Conservation (phyloP, 2,329 filamentous ascomycete species). For the Alternaria gansuensis region DNA sequence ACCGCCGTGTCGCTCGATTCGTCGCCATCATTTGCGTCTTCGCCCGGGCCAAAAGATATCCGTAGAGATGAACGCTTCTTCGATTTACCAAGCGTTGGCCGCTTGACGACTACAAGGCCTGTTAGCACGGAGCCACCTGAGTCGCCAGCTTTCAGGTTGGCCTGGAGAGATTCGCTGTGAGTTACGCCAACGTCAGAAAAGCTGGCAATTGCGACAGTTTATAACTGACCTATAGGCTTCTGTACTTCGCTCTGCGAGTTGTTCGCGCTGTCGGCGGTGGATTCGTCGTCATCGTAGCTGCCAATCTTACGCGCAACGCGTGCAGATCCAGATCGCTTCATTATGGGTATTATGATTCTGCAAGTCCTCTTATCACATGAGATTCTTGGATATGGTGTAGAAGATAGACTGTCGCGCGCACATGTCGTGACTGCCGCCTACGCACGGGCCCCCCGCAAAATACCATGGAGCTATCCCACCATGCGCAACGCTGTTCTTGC, state of each 20-base stretch:
- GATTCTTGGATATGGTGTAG: not conserved
- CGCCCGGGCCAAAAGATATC: constrained; percentile 76
- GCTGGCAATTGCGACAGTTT: constrained; percentile 32
- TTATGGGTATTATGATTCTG: constrained; percentile 35
- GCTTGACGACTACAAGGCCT: constrained; percentile 60
- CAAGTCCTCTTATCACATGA: not conserved
- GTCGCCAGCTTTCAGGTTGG: constrained; percentile 26
- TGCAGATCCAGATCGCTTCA: constrained; percentile 66
- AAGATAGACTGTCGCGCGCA: constrained; percentile 18
- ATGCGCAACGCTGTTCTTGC: constrained; percentile 20
- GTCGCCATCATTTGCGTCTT: constrained; percentile 62
- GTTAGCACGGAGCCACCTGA: constrained; percentile 56
- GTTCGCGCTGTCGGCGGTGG: constrained; percentile 40
- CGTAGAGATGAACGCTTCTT: constrained; percentile 78
- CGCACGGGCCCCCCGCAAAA: constrained; percentile 29
- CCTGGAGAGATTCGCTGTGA: constrained; percentile 20
- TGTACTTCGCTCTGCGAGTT: constrained; percentile 44
- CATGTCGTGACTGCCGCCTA: constrained; percentile 23
- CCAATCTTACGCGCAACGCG: constrained; percentile 81
- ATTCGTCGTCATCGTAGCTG: constrained; percentile 67
- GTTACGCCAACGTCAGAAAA: constrained; percentile 34
- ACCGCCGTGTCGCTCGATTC: constrained; percentile 61
- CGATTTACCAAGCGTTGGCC: constrained; percentile 60
- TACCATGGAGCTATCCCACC: constrained; percentile 36
- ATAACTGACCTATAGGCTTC: constrained; percentile 55